Evolutionary conservation across 768 basidiomycete species (phyloP), one percentile per base, ranked within the genome.

Genomic region (Lactarius vividus): DNA sequence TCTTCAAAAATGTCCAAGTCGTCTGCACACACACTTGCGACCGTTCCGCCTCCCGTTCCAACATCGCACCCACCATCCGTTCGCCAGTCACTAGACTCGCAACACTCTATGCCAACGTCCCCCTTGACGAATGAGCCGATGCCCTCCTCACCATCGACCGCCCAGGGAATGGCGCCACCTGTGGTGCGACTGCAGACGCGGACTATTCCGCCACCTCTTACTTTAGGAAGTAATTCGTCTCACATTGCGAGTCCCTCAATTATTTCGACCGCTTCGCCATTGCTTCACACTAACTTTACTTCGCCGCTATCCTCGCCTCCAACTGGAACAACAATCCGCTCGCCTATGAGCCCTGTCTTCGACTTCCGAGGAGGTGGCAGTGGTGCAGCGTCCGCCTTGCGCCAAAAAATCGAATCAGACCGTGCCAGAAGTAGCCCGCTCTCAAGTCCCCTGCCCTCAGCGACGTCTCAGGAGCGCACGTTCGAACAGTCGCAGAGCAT

Each of bases 221-320:
- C 28, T 11, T 16, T 55, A n/a, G 49, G 18, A 28, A 52, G 2
- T 33, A 63, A 35, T 46, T 28, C 61, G 64, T 2, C 80, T 79
- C 2, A 71, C 77, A 0, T 77, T 78, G 1, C 73, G 80, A 18
- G 31, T 66, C 40, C 65, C 59, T 23, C 9, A 15, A 23, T 37
- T 13, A 20, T 56, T 10, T 42, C 56, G 11, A 54, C 75, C 0
- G 79, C 79, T 1, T 67, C 68, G 8, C 63, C 69, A 2, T 62
- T 81, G 9, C 70, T 81, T 49, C 79, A 81, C 70, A 76, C 80
- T 37, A 74, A 74, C 10, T 82, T 82, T 70, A 74, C 77, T 52
- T 80, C 80, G 18, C 80, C 79, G 3, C 68, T 73, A 67, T 74
- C 77, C 20, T 74, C 74, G 0, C 72, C 72, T 39, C 69, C 62